phyloP scores from a whole-genome alignment of 2,329 filamentous ascomycete genomes.

The Didymellaceae sp. region DNA sequence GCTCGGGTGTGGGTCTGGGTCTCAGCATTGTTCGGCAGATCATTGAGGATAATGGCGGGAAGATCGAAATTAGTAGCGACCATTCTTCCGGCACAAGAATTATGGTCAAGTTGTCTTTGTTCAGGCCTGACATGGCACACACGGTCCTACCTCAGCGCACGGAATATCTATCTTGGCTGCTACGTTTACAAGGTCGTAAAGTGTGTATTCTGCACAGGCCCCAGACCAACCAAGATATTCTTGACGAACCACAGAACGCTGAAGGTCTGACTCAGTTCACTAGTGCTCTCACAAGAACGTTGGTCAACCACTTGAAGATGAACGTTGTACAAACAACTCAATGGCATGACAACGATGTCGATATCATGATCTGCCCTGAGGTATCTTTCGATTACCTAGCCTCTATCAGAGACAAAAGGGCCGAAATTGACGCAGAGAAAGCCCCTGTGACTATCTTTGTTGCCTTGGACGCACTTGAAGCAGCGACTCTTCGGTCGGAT shows the following conservation, averaged over 20 bases:
- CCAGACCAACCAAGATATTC: neutral
- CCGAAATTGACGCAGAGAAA: constrained; percentile 16
- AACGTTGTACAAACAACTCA: constrained; percentile 32
- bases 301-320: constrained; percentile 37
- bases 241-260: constrained; percentile 9
- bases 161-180: constrained; percentile 25
- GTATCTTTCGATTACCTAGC: constrained; percentile 41
- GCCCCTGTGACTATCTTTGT: constrained; percentile 42
- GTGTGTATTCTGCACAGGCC: constrained; percentile 36
- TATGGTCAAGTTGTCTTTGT: constrained; percentile 28
- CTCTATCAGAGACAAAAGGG: constrained; percentile 25
- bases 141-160: constrained; percentile 4
- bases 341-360: constrained; percentile 31
- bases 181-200: constrained; percentile 28
- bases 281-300: constrained; percentile 25
- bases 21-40: constrained; percentile 40
- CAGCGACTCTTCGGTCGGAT: constrained; percentile 42
- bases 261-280: constrained; percentile 32
- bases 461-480: constrained; percentile 43
- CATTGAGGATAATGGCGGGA: constrained; percentile 37
- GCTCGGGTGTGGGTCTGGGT: constrained; percentile 34
- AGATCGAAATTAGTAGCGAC: constrained; percentile 38
- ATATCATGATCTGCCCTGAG: constrained; percentile 45
- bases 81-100: constrained; percentile 25
- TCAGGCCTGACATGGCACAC: constrained; percentile 5